These are phyloP conservation scores for Penicillium daleae DNA, from an alignment of 495 filamentous ascomycete genomes.

Conservation along the genomic window DNA sequence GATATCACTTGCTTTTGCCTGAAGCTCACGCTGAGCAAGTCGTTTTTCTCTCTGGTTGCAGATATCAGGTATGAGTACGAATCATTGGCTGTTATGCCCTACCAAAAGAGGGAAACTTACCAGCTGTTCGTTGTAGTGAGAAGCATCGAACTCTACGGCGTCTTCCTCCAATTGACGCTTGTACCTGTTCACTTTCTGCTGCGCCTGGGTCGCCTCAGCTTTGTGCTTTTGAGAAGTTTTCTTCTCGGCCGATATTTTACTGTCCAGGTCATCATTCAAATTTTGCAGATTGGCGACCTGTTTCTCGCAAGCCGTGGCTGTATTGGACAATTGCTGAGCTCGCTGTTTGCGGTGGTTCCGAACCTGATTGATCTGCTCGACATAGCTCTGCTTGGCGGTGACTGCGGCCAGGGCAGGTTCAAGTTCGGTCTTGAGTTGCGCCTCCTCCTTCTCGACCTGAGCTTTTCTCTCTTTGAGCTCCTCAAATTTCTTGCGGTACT, in stretches of 20 bases:
- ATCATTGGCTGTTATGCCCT: too few species aligned
- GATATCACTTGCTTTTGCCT: slow-evolving; percentile 35
- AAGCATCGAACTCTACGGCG: slow-evolving; percentile 56
- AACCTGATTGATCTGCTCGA: slow-evolving; percentile 49
- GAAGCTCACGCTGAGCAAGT: slow-evolving; percentile 37
- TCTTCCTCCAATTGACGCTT: slow-evolving; percentile 52
- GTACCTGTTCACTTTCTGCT: slow-evolving; percentile 48
- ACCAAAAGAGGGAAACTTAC: slow-evolving; percentile 33
- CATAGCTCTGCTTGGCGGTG: slow-evolving; percentile 67
- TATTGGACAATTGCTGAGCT: slow-evolving; percentile 53
- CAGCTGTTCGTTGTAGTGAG: slow-evolving; percentile 55
- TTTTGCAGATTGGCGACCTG: slow-evolving; percentile 57
- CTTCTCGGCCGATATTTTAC: slow-evolving; percentile 61
- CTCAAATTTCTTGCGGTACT: slow-evolving; percentile 34
- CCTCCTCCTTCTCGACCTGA: slow-evolving; percentile 53
- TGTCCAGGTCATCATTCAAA: slow-evolving; percentile 57
- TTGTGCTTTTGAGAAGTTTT: slow-evolving; percentile 52
- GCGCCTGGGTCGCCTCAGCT: slow-evolving; percentile 48
- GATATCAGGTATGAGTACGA: slow-evolving; percentile 8
- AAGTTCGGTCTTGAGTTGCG: slow-evolving; percentile 59
- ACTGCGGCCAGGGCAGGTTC: slow-evolving; percentile 70
- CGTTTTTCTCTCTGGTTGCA: slow-evolving; percentile 41
- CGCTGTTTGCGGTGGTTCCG: slow-evolving; percentile 54
- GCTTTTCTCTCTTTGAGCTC: slow-evolving; percentile 52
- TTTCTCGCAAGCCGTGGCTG: slow-evolving; percentile 52